Evolutionary conservation across 257 asterid genomes (phyloP), one percentile per base, ranked within the genome.

Genomic region (Plantago ovata): DNA sequence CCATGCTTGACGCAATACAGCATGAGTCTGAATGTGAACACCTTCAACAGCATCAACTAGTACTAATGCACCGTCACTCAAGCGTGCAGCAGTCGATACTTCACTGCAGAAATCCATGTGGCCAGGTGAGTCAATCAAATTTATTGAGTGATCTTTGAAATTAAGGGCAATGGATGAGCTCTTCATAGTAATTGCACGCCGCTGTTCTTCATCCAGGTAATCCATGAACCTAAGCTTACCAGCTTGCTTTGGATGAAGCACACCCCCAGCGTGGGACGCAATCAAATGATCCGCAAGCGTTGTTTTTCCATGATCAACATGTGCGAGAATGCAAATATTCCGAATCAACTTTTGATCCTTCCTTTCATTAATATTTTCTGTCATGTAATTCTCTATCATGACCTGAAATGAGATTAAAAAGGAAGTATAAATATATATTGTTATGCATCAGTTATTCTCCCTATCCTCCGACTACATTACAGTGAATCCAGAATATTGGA

Each of bases 21-120:
- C 98, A 53, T 87, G 98, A 6, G 98, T 91, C 78, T 91, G 98
- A 71, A 91, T 91, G 50, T 91, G 98, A 72, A 91, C 98, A 32
- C 96, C 98, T 64, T 91, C 98, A 13, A 91, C 96, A 2, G 94
- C 89, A 72, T 91, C 98, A 33, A 91, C 98, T 50, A 91, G 72
- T 3, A 91, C 82, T 59, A 91, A 71, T 7, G 93, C 98, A 43
- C 98, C 98, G 66, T 91, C 98, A 47, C 96, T 91, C 84, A 91
- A 75, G 62, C 98, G 80, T 0, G 98, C 98, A 12, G 98, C 98
- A 10, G 96, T 87, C 4, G 98, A 91, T 10, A 91, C 98, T 81
- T 91, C 98, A 75, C 98, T 81, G 55, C 98, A 91, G 66, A 91
- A 91, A 61, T 91, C 98, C 96, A 91, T 91, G 61, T 91, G 98